Evolutionary conservation across 805 yeast genomes (phyloP), one percentile per base, ranked within the genome.

Genomic region (Metschnikowia similis): DNA sequence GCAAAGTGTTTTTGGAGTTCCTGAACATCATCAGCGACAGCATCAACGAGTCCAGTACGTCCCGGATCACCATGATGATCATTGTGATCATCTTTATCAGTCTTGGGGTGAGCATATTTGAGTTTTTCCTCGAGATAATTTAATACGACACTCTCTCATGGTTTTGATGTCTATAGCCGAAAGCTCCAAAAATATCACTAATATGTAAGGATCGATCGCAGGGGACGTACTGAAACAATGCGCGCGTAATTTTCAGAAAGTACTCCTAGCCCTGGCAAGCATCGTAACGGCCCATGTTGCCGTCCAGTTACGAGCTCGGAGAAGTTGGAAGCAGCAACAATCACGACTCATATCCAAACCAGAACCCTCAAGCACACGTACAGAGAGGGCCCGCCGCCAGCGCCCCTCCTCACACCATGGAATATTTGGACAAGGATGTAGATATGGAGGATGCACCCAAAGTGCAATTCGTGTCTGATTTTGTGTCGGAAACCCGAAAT

Each of bases 1-100:
- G 98, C 66, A 87, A 87, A 64, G 97, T 94, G 29, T 94, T 92
- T 60, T 72, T 94, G 61, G 99, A 94, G 62, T 87, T 94, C 61
- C 88, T 89, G 63, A 96, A 91, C 61, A 87, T 94, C 48, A 83
- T 94, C 55, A 90, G 92, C 17, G 98, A 94, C 63, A 88, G 96
- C 41, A 85, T 94, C 56, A 96, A 96, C 6, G 98, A 94, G 68
- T 80, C 85, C 54, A 90, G 89, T 62, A 92, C 94, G 80, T 88
- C 90, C 29, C 76, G 96, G 59, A 89, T 94, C 52, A 91, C 98
- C 1, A 84, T 89, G 82, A 84, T 92, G 80, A 84, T 94, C 51
- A 88, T 94, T 49, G 73, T 85, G 26, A 86, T 94, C 16, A 89
- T 94, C 56, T 82, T 85, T 35, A 66, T 91, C 38, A 87, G 92